phyloP scores from a whole-genome alignment of 2,329 filamentous ascomycete species.

The Fusarium palustre region DNA sequence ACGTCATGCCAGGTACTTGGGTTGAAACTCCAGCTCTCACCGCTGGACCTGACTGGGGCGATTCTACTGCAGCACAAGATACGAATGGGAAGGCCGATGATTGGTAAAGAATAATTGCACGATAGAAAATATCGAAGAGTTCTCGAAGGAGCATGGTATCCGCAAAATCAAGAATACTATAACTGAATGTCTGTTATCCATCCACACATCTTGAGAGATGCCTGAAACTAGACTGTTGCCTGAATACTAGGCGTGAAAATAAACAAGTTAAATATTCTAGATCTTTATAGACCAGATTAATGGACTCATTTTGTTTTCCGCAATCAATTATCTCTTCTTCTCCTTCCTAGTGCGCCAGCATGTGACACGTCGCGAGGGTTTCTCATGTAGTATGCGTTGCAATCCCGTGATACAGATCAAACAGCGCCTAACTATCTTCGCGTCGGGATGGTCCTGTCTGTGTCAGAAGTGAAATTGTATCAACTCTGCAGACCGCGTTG shows the following conservation, averaged over 20 bases:
- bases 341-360: not conserved
- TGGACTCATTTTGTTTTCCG: not conserved
- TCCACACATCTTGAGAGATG: not conserved
- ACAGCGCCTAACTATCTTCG: conserved; percentile 17
- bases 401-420: conserved; percentile 18
- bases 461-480: conserved; percentile 30
- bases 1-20: conserved; percentile 53
- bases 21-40: conserved; percentile 16
- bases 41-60: conserved; percentile 45
- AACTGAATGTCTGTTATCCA: conserved; percentile 19
- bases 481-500: conserved; percentile 13
- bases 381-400: conserved; percentile 13
- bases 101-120: conserved; percentile 30
- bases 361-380: conserved; percentile 7
- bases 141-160: conserved; percentile 33
- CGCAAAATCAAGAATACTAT: conserved; percentile 37
- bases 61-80: conserved; percentile 49
- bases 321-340: not conserved
- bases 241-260: not conserved
- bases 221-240: not conserved
- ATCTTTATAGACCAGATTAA: not conserved
- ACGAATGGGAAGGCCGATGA: conserved; percentile 43
- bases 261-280: not conserved
- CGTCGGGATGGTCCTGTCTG: conserved; percentile 27
- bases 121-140: conserved; percentile 26